These are phyloP conservation scores for Dactylella cylindrospora DNA, from an alignment of 2,329 filamentous ascomycete species.

Conservation along the genomic window DNA sequence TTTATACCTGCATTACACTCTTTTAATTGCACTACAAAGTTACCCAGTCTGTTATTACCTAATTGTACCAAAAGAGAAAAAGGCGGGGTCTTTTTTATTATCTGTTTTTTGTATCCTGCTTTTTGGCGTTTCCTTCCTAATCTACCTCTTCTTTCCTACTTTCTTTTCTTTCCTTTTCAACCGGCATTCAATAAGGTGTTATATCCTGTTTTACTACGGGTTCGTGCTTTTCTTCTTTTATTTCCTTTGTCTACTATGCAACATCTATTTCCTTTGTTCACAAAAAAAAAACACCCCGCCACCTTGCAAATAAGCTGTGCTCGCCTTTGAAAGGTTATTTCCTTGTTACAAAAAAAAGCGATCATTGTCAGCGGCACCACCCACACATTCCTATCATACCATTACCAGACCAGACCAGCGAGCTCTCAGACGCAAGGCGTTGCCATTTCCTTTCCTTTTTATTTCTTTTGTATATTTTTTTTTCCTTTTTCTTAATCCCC, in stretches of 20 bases:
- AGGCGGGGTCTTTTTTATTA: slow-evolving; percentile 21
- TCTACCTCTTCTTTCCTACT: slow-evolving; percentile 14
- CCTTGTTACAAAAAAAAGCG: slow-evolving; percentile 8
- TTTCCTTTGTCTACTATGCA: not conserved
- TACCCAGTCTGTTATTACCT: slow-evolving; percentile 1
- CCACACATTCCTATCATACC: too few relatives aligned
- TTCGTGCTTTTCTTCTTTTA: not conserved
- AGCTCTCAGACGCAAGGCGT: too few relatives aligned
- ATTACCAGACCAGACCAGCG: too few relatives aligned
- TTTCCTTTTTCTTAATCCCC: slow-evolving; percentile 16
- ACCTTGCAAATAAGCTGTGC: too few relatives aligned
- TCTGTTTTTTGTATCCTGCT: slow-evolving; percentile 45
- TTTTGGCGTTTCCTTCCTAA: slow-evolving; percentile 33
- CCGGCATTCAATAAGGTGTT: slow-evolving; percentile 18
- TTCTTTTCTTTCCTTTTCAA: slow-evolving; percentile 26
- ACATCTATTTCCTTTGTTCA: not conserved
- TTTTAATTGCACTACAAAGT: slow-evolving; percentile 32
- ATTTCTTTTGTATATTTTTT: slow-evolving; percentile 22
- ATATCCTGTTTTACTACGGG: slow-evolving; percentile 19
- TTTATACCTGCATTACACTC: slow-evolving; percentile 41
- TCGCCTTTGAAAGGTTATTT: too few relatives aligned
- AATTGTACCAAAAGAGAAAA: not conserved
- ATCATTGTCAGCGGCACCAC: too few relatives aligned
- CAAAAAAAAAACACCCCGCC: too few relatives aligned
- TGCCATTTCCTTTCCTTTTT: too few relatives aligned